Evolutionary conservation across 164 flowering plant species (phyloP).

Genomic region (Aristolochia californica): DNA sequence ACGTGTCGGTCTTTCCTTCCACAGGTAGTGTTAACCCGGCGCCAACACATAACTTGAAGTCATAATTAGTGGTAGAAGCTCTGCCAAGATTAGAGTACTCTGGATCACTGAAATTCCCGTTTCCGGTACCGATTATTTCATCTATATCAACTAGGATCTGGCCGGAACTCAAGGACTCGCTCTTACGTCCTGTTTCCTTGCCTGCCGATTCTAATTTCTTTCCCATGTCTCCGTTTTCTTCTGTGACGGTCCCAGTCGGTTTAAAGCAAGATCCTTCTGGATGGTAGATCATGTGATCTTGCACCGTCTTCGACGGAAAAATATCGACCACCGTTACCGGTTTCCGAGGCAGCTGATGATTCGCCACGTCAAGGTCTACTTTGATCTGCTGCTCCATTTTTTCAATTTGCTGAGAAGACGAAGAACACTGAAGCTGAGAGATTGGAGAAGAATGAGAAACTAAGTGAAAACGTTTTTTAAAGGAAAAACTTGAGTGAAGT

Average conservation of each 20-base stretch:
- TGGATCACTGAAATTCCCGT: conserved; percentile 1
- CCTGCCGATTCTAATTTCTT: conserved; percentile 2
- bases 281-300: no score
- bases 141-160: conserved; percentile 11
- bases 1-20: conserved; percentile 3
- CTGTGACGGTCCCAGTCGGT: not conserved
- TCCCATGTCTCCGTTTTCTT: conserved; percentile 1
- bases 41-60: conserved; percentile 1
- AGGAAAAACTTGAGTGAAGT: no score
- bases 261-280: no score
- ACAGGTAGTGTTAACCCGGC: conserved; percentile 1
- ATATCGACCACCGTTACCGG: no score
- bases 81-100: conserved; percentile 3
- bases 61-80: not conserved
- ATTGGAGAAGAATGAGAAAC: no score
- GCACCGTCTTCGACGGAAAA: no score
- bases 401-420: no score
- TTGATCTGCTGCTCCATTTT: no score
- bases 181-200: not conserved
- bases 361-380: no score
- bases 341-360: no score
- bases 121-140: conserved; percentile 2
- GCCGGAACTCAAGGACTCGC: conserved; percentile 9
- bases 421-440: no score
- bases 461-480: no score